Evolutionary conservation across 306 rosid genomes (phyloP).

Genomic region (Rosa lucieae): DNA sequence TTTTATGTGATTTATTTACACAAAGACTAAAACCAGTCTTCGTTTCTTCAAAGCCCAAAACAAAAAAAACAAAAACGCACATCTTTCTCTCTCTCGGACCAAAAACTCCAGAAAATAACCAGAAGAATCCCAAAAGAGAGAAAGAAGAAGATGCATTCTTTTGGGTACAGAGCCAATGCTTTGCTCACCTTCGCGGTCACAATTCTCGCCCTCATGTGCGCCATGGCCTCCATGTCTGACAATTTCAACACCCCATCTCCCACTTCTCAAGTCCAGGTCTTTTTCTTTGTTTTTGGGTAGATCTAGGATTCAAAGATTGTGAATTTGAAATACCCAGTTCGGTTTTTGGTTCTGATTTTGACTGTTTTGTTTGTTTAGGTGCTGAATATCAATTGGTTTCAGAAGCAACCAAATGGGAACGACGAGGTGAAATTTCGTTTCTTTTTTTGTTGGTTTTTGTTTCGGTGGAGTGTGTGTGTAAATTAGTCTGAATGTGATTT

Average conservation of each 20-base stretch:
- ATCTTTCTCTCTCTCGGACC: not conserved
- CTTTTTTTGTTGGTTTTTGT: not conserved
- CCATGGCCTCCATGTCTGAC: slow-evolving; percentile 75
- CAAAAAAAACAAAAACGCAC: no score
- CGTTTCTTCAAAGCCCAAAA: not conserved
- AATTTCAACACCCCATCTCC: slow-evolving; percentile 70
- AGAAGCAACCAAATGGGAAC: slow-evolving; percentile 85
- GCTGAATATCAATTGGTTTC: slow-evolving; percentile 77
- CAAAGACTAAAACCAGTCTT: not conserved
- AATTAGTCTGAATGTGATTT: not conserved
- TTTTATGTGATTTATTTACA: not conserved
- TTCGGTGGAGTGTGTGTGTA: not conserved
- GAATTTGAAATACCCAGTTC: slow-evolving; percentile 7
- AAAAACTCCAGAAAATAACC: not conserved
- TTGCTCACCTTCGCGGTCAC: slow-evolving; percentile 76
- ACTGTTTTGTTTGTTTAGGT: slow-evolving; percentile 42
- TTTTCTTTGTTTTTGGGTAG: not conserved
- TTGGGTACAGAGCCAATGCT: slow-evolving; percentile 83
- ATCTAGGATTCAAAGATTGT: slow-evolving; percentile 31
- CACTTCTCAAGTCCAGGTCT: slow-evolving; percentile 70
- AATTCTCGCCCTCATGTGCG: slow-evolving; percentile 77
- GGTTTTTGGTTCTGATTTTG: not conserved
- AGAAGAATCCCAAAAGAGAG: not conserved
- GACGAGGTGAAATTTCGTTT: slow-evolving; percentile 60
- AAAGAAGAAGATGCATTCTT: slow-evolving; percentile 65